These are phyloP conservation scores for Byssochlamys sp. DNA, from an alignment of 2,329 filamentous ascomycete species.

Conservation along the genomic window DNA sequence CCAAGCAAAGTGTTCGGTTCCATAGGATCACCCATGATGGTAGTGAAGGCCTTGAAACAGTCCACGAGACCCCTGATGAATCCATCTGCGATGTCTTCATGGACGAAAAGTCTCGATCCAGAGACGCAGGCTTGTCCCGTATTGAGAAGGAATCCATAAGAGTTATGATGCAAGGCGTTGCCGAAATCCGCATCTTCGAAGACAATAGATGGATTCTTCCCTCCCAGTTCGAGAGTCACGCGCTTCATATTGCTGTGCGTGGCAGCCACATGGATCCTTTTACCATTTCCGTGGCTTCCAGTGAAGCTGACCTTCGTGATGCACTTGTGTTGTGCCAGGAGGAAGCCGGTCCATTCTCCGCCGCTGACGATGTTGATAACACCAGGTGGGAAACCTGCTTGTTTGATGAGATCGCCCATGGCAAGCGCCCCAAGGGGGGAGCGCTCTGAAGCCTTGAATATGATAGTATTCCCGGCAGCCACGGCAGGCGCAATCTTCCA, in stretches of 20 bases:
- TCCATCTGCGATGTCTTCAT: slow-evolving; percentile 14
- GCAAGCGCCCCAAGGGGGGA: not conserved
- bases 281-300: slow-evolving; percentile 28
- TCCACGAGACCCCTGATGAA: slow-evolving; percentile 10
- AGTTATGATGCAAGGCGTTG: slow-evolving; percentile 28
- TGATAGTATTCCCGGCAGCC: not conserved
- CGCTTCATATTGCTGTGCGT: slow-evolving; percentile 35
- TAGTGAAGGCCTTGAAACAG: slow-evolving; percentile 7
- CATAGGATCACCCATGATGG: slow-evolving; percentile 12
- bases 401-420: slow-evolving; percentile 15
- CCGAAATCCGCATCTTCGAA: slow-evolving; percentile 38
- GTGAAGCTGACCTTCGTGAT: slow-evolving; percentile 36
- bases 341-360: slow-evolving; percentile 27
- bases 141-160: slow-evolving; percentile 26
- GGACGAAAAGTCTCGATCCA: slow-evolving; percentile 19
- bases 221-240: slow-evolving; percentile 36
- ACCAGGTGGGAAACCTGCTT: slow-evolving; percentile 22
- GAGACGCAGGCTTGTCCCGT: slow-evolving; percentile 30
- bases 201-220: slow-evolving; percentile 36
- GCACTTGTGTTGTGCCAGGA: slow-evolving; percentile 29
- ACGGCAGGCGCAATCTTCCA: not conserved
- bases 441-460: not conserved
- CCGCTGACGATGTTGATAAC: slow-evolving; percentile 33
- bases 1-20: slow-evolving; percentile 6
- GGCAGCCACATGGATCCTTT: slow-evolving; percentile 33